A percentile compares a stretch with the other conserved stretches of the same genome.
These are phyloP conservation scores for Boletus sensibilis DNA, from an alignment of 768 basidiomycete genomes.

Conservation along the genomic window DNA sequence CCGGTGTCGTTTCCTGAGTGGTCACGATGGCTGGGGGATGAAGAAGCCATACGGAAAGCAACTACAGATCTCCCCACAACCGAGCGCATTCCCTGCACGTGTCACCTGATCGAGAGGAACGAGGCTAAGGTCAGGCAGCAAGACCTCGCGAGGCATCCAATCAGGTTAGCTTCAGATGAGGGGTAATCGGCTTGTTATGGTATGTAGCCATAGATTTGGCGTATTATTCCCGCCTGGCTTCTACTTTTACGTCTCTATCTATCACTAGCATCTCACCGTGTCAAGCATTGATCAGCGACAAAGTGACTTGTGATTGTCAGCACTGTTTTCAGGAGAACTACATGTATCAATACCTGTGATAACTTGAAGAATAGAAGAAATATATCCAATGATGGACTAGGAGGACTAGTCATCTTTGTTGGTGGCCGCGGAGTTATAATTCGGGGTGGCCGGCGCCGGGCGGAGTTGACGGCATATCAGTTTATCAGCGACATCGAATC, in stretches of 20 bases:
- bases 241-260: conserved; percentile 11
- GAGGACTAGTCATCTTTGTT: background rate
- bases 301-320: conserved; percentile 5
- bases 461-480: conserved; percentile 48
- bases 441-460: conserved; percentile 27
- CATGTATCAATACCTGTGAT: conserved; percentile 13
- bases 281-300: conserved; percentile 11
- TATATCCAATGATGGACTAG: background rate
- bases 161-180: background rate
- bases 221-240: conserved; percentile 4
- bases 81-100: conserved; percentile 34
- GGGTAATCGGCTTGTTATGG: conserved; percentile 3
- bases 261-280: conserved; percentile 8
- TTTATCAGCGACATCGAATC: conserved; percentile 47
- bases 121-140: conserved; percentile 10
- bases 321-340: conserved; percentile 1
- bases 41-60: conserved; percentile 32
- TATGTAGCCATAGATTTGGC: conserved; percentile 12
- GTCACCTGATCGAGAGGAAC: conserved; percentile 22
- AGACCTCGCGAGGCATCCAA: background rate
- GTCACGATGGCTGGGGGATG: conserved; percentile 71
- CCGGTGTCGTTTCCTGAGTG: conserved; percentile 77
- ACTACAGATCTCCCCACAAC: conserved; percentile 24
- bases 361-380: background rate
- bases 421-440: conserved; percentile 16